A percentile compares a stretch with the other conserved stretches of the same genome.
Evolutionary conservation across 1,139 yeast species (phyloP).

Genomic region (Taphrina wiesneri): DNA sequence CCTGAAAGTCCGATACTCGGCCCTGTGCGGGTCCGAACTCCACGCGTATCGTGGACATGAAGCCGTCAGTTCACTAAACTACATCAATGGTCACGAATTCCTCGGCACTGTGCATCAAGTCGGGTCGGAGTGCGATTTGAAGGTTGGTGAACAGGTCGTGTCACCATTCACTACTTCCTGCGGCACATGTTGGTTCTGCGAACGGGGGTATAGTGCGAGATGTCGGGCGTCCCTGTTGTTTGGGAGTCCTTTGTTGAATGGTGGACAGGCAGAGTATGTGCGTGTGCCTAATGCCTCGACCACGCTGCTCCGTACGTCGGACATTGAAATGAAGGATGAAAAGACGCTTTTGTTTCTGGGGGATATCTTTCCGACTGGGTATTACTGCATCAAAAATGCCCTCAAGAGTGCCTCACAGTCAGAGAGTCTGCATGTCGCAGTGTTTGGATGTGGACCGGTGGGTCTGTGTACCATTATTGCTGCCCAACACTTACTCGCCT

Average conservation of each 20-base stretch:
- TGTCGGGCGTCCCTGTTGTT: slow-evolving; percentile 57
- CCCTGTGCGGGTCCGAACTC: slow-evolving; percentile 48
- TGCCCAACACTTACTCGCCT: slow-evolving; percentile 52
- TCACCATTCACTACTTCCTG: slow-evolving; percentile 45
- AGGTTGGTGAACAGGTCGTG: slow-evolving; percentile 48
- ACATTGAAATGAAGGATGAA: slow-evolving; percentile 48
- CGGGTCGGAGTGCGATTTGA: slow-evolving; percentile 48
- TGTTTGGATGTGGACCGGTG: slow-evolving; percentile 67
- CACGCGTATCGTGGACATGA: slow-evolving; percentile 61
- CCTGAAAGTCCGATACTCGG: slow-evolving; percentile 54
- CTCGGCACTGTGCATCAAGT: slow-evolving; percentile 54
- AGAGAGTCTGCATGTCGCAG: slow-evolving; percentile 44
- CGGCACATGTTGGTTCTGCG: slow-evolving; percentile 59
- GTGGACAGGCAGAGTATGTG: slow-evolving; percentile 64
- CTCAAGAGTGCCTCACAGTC: slow-evolving; percentile 46
- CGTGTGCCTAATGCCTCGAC: slow-evolving; percentile 58
- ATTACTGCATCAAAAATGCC: slow-evolving; percentile 56
- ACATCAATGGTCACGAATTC: slow-evolving; percentile 61
- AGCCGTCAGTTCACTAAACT: slow-evolving; percentile 43
- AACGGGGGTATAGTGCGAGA: slow-evolving; percentile 56
- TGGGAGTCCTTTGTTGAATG: slow-evolving; percentile 58
- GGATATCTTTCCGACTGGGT: slow-evolving; percentile 65
- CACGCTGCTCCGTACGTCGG: slow-evolving; percentile 44
- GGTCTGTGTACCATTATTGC: slow-evolving; percentile 59
- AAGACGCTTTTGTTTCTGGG: slow-evolving; percentile 61